Conservation (phyloP, 768 basidiomycete species). For the Boletus sp. region DNA sequence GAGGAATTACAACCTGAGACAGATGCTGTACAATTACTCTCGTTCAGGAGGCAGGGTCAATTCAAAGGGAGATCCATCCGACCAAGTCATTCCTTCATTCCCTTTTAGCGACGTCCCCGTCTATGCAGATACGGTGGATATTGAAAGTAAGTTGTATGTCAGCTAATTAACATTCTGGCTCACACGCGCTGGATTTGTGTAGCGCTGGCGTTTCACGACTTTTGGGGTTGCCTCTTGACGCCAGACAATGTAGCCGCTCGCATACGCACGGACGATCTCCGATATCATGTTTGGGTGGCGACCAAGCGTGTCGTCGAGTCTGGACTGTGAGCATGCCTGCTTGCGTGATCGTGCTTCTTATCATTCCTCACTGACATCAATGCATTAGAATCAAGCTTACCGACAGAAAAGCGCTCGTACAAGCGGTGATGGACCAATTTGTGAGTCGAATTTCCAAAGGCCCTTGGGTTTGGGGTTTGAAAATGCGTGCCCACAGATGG, state of each 20-base stretch:
- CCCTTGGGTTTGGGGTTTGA: not conserved
- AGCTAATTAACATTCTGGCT: not conserved
- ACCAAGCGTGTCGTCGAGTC: conserved; percentile 30
- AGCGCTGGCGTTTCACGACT: conserved; percentile 35
- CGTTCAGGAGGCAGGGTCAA: not conserved
- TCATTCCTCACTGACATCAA: not conserved
- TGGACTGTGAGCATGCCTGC: conserved; percentile 10
- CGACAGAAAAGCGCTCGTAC: conserved; percentile 17
- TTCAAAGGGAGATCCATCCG: conserved; percentile 6
- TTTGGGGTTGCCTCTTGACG: conserved; percentile 35
- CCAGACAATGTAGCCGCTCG: conserved; percentile 31
- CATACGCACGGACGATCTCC: conserved; percentile 25
- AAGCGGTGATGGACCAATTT: conserved; percentile 28
- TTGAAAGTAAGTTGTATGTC: conserved; percentile 38
- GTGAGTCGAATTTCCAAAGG: conserved; percentile 23
- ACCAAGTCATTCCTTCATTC: conserved; percentile 34
- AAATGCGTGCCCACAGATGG: conserved; percentile 37
- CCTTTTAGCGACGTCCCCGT: conserved; percentile 28
- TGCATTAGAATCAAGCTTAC: conserved; percentile 9
- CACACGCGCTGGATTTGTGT: not conserved
- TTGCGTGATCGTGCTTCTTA: not conserved
- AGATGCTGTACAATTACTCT: conserved; percentile 28
- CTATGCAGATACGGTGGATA: conserved; percentile 42
- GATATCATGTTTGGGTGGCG: conserved; percentile 37
- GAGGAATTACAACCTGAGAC: conserved; percentile 23